A percentile compares a stretch with the other conserved stretches of the same genome.
Conservation (phyloP, 805 yeast species). For the Blastobotrys mokoenaii region DNA sequence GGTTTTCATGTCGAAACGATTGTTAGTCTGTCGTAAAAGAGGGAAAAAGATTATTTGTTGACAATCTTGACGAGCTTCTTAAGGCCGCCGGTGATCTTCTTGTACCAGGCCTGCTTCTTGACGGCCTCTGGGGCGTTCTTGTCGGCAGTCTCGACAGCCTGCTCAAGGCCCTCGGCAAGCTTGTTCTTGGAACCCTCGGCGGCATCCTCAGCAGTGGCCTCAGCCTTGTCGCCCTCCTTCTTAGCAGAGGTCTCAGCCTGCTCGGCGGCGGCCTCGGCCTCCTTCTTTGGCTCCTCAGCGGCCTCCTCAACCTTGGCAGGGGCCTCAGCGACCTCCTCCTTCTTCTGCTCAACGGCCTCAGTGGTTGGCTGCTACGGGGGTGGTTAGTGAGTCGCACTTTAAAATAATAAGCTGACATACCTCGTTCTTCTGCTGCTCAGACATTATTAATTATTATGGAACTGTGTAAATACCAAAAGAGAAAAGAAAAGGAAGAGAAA, state of each 20-base stretch:
- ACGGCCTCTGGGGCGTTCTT: constrained; percentile 17
- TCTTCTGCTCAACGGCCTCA: constrained; percentile 1
- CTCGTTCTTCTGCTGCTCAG: constrained; percentile 4
- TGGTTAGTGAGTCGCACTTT: too few species aligned
- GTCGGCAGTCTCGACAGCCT: constrained; percentile 15
- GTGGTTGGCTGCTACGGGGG: not conserved
- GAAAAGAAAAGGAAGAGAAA: constrained; percentile 1
- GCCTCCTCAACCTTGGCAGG: constrained; percentile 13
- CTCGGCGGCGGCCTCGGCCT: constrained; percentile 9
- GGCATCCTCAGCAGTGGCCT: constrained; percentile 10
- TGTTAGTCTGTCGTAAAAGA: not conserved
- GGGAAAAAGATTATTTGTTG: constrained; percentile 18
- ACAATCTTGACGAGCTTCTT: constrained; percentile 27
- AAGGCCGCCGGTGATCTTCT: constrained; percentile 18
- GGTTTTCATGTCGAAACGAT: not conserved
- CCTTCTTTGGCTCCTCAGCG: constrained; percentile 10
- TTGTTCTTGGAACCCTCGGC: constrained; percentile 10
- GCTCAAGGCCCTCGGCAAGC: constrained; percentile 7
- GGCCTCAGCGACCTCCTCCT: constrained; percentile 8
- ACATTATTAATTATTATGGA: not conserved
- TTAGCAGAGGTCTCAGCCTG: constrained; percentile 8
- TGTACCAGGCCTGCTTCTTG: constrained; percentile 21
- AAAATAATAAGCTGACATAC: too few species aligned
- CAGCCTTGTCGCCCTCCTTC: constrained; percentile 9
- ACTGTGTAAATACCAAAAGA: not conserved